Evolutionary conservation across 441 rosid genomes (phyloP), one percentile per base, ranked within the genome.

Genomic region (Euphorbia corollata): DNA sequence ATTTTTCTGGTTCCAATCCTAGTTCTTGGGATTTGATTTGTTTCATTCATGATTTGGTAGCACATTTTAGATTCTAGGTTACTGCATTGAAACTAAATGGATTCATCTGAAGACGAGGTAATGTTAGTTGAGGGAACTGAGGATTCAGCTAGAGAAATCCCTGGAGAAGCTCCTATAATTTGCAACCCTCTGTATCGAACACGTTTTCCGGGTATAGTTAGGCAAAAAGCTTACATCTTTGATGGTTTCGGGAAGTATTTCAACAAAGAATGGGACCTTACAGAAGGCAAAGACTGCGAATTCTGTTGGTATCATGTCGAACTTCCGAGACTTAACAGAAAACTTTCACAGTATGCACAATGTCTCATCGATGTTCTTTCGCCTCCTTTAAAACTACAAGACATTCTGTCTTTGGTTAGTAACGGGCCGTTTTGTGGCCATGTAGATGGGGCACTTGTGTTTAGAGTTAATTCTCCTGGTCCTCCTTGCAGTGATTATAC

Each of bases 301-400:
- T 93, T 93, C 72, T 88, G 95, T 77, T 91, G 99, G 99, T 90
- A 93, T 74, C 96, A 93, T 78, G 88, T 89, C 0, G 98, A 93
- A 41, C 83, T 93, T 68, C 97, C 93, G 2, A 91, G 83, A 80
- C 87, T 82, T 58, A 89, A 82, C 69, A 92, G 89, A 67, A 89
- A 82, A 56, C 91, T 89, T 11, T 78, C 95, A 6, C 86, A 82
- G 62, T 93, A 91, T 12, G 98, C 97, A 4, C 96, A 91, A 75
- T 85, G 85, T 76, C 90, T 91, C 41, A 93, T 93, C 41, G 92
- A 89, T 67, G 87, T 83, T 65, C 96, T 93, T 41, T 93, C 97
- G 73, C 97, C 98, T 0, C 98, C 98, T 20, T 61, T 91, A 78
- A 91, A 89, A 81, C 90, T 93, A 30, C 98, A 93, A 75, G 97